Conservation (phyloP, 306 rosid genomes). For the Trichosanthes cucumerina region DNA sequence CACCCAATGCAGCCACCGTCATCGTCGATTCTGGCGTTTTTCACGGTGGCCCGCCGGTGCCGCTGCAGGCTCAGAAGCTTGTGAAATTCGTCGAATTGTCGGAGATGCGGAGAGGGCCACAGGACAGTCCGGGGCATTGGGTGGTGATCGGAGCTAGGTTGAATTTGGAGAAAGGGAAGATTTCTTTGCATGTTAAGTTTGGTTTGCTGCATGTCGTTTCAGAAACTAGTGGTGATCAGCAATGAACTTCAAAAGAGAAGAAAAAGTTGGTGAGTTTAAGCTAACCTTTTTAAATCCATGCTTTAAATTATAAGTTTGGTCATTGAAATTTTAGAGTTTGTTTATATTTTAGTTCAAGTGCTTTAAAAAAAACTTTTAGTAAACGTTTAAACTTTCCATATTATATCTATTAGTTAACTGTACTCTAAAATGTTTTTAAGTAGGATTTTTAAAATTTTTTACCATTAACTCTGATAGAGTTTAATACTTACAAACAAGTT, state of each 20-base stretch:
- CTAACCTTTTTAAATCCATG: not conserved
- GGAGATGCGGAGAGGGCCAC: constrained; percentile 57
- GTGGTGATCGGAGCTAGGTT: constrained; percentile 72
- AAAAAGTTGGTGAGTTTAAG: not conserved
- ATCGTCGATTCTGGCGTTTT: constrained; percentile 73
- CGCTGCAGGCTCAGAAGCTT: constrained; percentile 45
- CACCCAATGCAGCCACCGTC: constrained; percentile 1
- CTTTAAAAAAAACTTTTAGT: no score
- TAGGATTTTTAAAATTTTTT: no score
- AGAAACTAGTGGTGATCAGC: not conserved
- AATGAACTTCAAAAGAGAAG: not conserved
- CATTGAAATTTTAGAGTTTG: not conserved
- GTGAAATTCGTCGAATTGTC: constrained; percentile 61
- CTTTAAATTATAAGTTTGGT: not conserved
- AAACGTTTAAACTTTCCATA: no score
- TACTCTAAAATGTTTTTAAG: no score
- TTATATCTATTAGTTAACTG: no score
- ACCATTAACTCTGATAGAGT: no score
- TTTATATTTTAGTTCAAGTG: not conserved
- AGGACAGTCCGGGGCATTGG: constrained; percentile 90
- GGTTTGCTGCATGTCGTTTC: constrained; percentile 43
- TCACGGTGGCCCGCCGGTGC: constrained; percentile 74
- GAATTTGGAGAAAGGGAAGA: constrained; percentile 63
- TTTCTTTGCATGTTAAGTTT: constrained; percentile 61
- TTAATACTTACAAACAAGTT: no score